These are phyloP conservation scores for Beauveria bassiana DNA, from an alignment of 2,329 filamentous ascomycete species.

Conservation along the genomic window DNA sequence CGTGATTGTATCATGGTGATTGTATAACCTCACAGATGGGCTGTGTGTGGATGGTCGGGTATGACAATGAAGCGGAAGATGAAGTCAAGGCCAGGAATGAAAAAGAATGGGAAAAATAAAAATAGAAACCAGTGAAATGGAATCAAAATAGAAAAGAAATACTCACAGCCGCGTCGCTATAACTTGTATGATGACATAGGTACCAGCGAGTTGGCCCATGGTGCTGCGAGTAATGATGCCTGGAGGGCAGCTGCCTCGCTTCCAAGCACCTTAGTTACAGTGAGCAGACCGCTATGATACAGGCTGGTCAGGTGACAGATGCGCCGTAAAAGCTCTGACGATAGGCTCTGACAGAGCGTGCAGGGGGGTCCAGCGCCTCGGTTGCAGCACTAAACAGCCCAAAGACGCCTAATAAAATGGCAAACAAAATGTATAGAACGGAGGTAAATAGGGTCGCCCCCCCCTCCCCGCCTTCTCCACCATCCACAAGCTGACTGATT, in stretches of 20 bases:
- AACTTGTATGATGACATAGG: neutral
- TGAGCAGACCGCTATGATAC: neutral
- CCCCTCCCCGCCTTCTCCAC: neutral
- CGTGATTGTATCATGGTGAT: constrained; percentile 5
- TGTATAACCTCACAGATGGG: neutral
- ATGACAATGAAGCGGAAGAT: neutral
- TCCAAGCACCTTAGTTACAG: neutral
- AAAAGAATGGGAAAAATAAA: no score
- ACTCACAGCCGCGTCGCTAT: no score
- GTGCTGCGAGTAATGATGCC: neutral
- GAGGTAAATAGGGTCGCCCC: no score
- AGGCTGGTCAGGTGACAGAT: neutral
- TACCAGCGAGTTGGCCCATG: neutral
- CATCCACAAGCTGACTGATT: neutral
- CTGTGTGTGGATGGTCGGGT: neutral
- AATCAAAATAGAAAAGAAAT: no score
- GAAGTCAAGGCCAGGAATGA: neutral
- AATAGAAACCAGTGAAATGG: no score
- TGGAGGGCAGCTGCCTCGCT: neutral
- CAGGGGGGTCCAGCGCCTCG: neutral
- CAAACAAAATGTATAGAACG: neutral
- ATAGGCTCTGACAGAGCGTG: neutral
- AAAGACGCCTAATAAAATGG: neutral
- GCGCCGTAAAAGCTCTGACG: neutral
- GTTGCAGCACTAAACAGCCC: neutral